Base-by-base conservation (phyloP, 208 protist species). In the Vickermania spadyakhi region DNA sequence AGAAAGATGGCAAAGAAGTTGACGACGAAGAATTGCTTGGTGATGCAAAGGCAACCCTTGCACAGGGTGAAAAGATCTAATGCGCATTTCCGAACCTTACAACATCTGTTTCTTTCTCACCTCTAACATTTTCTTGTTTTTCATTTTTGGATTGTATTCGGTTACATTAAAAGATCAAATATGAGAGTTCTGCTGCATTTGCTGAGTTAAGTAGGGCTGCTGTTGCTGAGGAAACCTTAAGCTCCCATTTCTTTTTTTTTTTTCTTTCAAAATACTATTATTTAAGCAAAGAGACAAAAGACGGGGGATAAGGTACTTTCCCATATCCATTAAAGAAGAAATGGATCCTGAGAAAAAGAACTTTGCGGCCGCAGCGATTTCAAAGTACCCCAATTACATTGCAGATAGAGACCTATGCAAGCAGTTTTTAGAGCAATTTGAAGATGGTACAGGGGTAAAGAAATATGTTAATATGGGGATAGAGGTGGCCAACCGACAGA, bases 371-470 rank as follows among this genome's bases (percentile, higher is more conserved):
- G 85, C 85, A 51, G 85, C 85, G 36, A 81, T 68, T 22, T 72
- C 72, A 52, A 86, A 82, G 52, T 93, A 87, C 59, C 86, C 86
- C 0, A 89, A 89, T 53, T 93, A 93, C 52, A 60, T 93, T 25
- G 80, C 77, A 30, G 86, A 93, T 49, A 64, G 81, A 51, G 81
- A 93, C n/a, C 4, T 81, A 52, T 89, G 77, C 68, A 73, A 75
- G 36, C 72, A 60, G 58, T 88, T 93, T 52, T 62, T 93, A 50
- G 64, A 84, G 27, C 76, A 84, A 22, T 93, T 79, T 61, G 63
- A 64, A 28, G 77, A 89, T 70, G 25, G 66, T 28, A 52, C 68
- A 57, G 86, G 86, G 2, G 21, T 31, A 26, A 36, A 64, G 27
- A 87, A 84, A 52, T 93, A 93, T 58, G 7, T 86, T 7, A 42